Base-by-base conservation (phyloP, 352 stramenopile species). In the Phytophthora sp. region DNA sequence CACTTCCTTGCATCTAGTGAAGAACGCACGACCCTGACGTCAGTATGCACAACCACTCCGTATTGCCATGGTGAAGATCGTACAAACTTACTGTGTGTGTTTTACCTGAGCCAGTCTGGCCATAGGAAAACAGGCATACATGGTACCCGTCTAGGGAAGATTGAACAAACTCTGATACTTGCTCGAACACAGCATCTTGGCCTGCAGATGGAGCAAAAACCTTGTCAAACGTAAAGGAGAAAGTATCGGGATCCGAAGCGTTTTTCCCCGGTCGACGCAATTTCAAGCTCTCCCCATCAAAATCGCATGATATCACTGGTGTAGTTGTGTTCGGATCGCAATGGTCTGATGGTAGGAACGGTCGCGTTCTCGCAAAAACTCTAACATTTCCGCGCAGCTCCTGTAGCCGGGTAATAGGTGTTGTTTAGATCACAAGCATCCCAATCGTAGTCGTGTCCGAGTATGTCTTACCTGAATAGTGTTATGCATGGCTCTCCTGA, bases 381-480 rank as follows among this genome's bases (percentile, higher is more conserved):
- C 98, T 88, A 48, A 99, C 97, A 62, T 99, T 99, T 52, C 98
- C 98, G 44, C 97, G 89, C 20, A 99, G 78, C 69, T 99, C 97
- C 88, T 99, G 84, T 18, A 18, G 20, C 5, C 20, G 23, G 28
- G 61, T 48, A 15, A n/a, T 18, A 49, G 46, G 48, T 11, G 17
- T 12, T 43, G 13, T 39, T 70, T 28, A 54, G 24, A 38, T 35
- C 20, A 45, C 26, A 20, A 21, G 46, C 21, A 28, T 38, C 17
- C 55, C 38, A n/a, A 9, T 46, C 9, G 18, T 17, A 42, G 51
- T 11, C 15, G 1, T 61, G 15, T 38, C 9, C 4, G 27, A 23
- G 6, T 12, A 31, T 10, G 4, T 18, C 66, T 30, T 81, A 92
- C 83, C 76, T 94, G 83, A 27, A 99, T 98, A 35, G 87, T 91